phyloP scores from a whole-genome alignment of 495 filamentous ascomycete species.

The Penicillium lagena region DNA sequence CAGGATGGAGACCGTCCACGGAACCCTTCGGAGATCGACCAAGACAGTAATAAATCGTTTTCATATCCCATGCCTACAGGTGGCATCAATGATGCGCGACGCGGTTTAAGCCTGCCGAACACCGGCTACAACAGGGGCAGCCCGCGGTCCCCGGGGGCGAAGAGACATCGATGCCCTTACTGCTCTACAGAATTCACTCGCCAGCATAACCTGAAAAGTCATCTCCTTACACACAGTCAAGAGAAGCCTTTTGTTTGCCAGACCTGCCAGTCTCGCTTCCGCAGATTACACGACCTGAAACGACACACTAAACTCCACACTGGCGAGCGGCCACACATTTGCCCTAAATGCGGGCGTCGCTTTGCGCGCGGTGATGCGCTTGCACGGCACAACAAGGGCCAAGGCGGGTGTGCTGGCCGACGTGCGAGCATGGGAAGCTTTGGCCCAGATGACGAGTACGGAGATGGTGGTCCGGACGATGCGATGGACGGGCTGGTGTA shows the following conservation, averaged over 20 bases:
- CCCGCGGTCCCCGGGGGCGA: constrained; percentile 65
- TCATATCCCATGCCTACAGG: constrained; percentile 46
- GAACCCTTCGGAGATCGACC: constrained; percentile 31
- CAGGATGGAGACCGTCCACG: constrained; percentile 38
- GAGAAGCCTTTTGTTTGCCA: constrained; percentile 94
- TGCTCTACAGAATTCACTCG: constrained; percentile 95
- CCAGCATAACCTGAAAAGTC: constrained; percentile 98
- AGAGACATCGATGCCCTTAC: constrained; percentile 94
- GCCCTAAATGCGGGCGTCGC: constrained; percentile 84
- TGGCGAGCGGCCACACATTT: constrained; percentile 90
- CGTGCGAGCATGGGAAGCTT: constrained; percentile 83
- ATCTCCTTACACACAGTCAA: constrained; percentile 95
- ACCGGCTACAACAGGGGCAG: constrained; percentile 55
- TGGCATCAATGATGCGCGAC: constrained; percentile 41
- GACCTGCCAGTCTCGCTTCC: constrained; percentile 83
- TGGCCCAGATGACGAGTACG: constrained; percentile 69
- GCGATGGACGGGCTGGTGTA: constrained; percentile 74
- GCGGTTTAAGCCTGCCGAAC: constrained; percentile 73
- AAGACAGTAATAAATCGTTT: constrained; percentile 46
- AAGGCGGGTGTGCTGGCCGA: constrained; percentile 89
- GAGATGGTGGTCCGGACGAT: constrained; percentile 53
- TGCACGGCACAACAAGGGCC: constrained; percentile 91
- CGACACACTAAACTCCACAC: constrained; percentile 95
- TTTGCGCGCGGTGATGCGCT: constrained; percentile 95
- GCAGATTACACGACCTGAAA: constrained; percentile 91